Conservation (phyloP, 352 stramenopile species). For the Globisporangium polare region DNA sequence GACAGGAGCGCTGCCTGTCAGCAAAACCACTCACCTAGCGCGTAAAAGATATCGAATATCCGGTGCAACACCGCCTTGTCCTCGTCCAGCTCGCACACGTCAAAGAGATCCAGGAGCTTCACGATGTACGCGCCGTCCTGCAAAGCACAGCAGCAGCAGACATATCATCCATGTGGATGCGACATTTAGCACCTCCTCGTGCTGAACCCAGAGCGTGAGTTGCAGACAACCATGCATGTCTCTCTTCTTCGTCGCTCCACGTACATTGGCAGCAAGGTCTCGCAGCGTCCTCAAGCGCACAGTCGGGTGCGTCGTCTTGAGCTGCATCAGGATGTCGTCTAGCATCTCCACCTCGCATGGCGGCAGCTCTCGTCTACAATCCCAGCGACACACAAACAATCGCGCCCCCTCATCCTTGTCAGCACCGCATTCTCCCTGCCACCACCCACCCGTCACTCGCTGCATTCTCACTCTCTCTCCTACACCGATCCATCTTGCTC, state of each 20-base stretch:
- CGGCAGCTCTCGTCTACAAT: slow-evolving; percentile 50
- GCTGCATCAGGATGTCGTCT: slow-evolving; percentile 51
- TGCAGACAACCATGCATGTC: not conserved
- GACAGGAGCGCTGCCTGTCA: not conserved
- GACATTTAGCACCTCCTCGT: not conserved
- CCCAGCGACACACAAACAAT: slow-evolving; percentile 3
- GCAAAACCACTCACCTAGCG: slow-evolving; percentile 34
- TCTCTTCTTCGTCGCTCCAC: not conserved
- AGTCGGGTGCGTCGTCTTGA: slow-evolving; percentile 58
- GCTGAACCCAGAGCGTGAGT: not conserved
- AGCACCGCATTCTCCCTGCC: not conserved
- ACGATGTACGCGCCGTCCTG: slow-evolving; percentile 71
- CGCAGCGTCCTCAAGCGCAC: slow-evolving; percentile 46
- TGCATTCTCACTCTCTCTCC: not conserved
- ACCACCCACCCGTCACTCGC: not conserved
- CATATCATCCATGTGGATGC: not conserved
- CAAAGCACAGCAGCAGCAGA: slow-evolving; percentile 8
- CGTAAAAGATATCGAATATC: slow-evolving; percentile 78
- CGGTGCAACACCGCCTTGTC: slow-evolving; percentile 56
- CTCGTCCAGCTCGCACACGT: slow-evolving; percentile 61
- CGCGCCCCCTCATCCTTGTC: not conserved
- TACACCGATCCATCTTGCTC: not conserved
- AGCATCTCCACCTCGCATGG: slow-evolving; percentile 63
- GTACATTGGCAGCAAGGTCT: slow-evolving; percentile 44
- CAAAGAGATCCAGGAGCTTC: slow-evolving; percentile 72